Percentiles rank a stretch among this genome's conserved stretches.
phyloP scores from a whole-genome alignment of 1,284 basidiomycete genomes.

The Cutaneotrichosporon mucoides region DNA sequence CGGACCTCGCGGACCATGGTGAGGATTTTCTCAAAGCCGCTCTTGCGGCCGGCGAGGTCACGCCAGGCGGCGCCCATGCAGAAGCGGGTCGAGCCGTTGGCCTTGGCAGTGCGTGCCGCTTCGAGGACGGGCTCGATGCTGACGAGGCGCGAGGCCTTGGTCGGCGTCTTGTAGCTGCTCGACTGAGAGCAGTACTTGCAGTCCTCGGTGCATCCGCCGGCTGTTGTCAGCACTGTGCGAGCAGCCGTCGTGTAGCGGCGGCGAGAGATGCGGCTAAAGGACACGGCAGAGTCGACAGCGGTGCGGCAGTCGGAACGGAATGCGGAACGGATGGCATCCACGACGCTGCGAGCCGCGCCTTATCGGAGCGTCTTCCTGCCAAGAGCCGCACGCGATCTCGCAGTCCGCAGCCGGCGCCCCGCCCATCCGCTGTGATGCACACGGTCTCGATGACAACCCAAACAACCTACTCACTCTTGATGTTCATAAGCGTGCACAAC shows the following conservation, averaged over 20 bases:
- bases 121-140: slow-evolving; percentile 87
- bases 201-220: slow-evolving; percentile 93
- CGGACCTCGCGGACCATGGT: slow-evolving; percentile 82
- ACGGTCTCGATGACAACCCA: too few species aligned
- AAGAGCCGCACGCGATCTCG: too few species aligned
- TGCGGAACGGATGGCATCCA: too few species aligned
- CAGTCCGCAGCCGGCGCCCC: too few species aligned
- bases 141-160: slow-evolving; percentile 82
- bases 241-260: too few species aligned
- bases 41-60: slow-evolving; percentile 87
- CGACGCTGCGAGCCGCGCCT: too few species aligned
- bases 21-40: slow-evolving; percentile 90
- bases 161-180: slow-evolving; percentile 81
- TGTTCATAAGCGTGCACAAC: slow-evolving; percentile 97
- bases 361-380: too few species aligned
- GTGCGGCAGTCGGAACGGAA: too few species aligned
- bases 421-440: too few species aligned
- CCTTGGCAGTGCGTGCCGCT: slow-evolving; percentile 88
- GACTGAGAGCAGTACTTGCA: slow-evolving; percentile 99
- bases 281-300: too few species aligned
- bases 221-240: slow-evolving; percentile 48
- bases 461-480: slow-evolving; percentile 72
- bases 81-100: slow-evolving; percentile 92
- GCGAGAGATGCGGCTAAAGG: too few species aligned
- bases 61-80: slow-evolving; percentile 99